Evolutionary conservation across 352 stramenopile species (phyloP), one percentile per base, ranked within the genome.

Genomic region (Globisporangium orthogonon): DNA sequence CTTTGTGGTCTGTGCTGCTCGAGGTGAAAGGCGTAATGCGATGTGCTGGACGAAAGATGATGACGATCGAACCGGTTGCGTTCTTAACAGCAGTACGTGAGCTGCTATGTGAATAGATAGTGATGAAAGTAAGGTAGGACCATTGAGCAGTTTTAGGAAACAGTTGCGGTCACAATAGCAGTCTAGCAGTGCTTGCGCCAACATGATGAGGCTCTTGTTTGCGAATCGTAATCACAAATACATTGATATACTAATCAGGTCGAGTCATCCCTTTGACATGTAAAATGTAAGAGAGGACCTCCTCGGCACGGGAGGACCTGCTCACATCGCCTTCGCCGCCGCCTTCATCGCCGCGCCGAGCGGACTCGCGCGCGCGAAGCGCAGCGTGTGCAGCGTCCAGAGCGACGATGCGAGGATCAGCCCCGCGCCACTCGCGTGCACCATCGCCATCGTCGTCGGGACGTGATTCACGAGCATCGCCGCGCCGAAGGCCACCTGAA

Each of bases 401-500:
- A 90, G 55, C 40, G 77, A 88, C 50, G 80, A 83, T 0, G 69
- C 72, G 4, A 90, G 63, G 37, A 87, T 73, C 46, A 84, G 50
- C 4, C 61, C 68, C 2, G 80, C 77, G 4, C 77, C 77, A 7
- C 74, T 69, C 44, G 98, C 90, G 76, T 99, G 97, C 37, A 78
- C 83, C 52, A 97, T 94, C 33, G 95, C 95, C 14, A 99, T 69
- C 28, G 72, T 64, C 23, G 97, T 89, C 2, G 97, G 97, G 40
- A 98, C 94, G 65, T 97, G 96, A 52, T 96, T 92, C 63, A 99
- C 78, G 15, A 99, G 69, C 67, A 97, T 99, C 15, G 86, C 90
- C 13, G 98, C 89, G 28, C 97, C 97, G 15, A 98, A 77, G 0
- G 74, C 61, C 17, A 97, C 88, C 83, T 98, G 74, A 47, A 7